Evolutionary conservation across 2,329 filamentous ascomycete genomes (phyloP), one percentile per base, ranked within the genome.

Genomic region (Xylaria digitata): DNA sequence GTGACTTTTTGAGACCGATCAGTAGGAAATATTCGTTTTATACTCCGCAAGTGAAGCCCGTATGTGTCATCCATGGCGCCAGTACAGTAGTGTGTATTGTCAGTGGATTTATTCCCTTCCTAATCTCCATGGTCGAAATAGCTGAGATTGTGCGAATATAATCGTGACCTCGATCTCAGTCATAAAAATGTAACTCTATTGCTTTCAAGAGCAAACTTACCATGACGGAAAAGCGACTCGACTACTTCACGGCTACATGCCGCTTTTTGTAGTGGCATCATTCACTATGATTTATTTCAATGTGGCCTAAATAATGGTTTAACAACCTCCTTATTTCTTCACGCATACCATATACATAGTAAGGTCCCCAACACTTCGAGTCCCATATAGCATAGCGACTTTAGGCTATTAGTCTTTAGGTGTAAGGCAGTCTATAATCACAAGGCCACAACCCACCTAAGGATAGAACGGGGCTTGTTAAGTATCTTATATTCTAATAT

Each of bases 1-100:
- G 48, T 73, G 3, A 46, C 21, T n/a, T 61, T 54, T 15, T 66
- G 50, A 0, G 46, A 40, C 11, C 32, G 53, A 2, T 55, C 64
- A 1, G 62, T 4, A 1, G 73, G 71, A 26, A 74, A 75, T 7
- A 75, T 43, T 64, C 71, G 67, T 48, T 68, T 71, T 34, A 65
- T 57, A 19, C 32, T 30, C 43, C 46, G 60, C 23, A 71, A 58
- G 13, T 50, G 64, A 55, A 50, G 50, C 19, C 65, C 63, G 17
- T 43, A 42, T 64, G 68, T 66, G 40, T 45, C 9, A 40, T 50
- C 52, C 66, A 64, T 67, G 37, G 19, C 34, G 26, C 15, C 17
- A 26, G 32, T 23, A n/a, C 17, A 1, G 30, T 17, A 32, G 6
- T 6, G 30, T 7, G 19, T 15, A 23, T 32, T 15, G 19, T 42